Conservation (phyloP, 306 rosid genomes). For the Carpinus fangiana region DNA sequence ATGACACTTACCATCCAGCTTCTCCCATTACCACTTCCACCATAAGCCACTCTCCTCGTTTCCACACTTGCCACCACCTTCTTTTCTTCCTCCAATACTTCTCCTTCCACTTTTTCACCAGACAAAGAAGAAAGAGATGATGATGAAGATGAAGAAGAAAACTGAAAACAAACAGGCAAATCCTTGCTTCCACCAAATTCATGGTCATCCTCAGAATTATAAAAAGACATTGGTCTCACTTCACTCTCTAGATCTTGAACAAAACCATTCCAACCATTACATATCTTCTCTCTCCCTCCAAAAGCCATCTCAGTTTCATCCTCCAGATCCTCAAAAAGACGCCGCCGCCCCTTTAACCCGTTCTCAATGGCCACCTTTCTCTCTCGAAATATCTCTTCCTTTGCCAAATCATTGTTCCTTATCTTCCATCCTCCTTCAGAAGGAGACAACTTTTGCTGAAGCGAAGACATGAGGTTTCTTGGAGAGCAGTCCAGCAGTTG, state of each 20-base stretch:
- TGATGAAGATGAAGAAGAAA: constrained; percentile 14
- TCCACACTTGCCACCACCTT: constrained; percentile 2
- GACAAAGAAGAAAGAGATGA: constrained; percentile 22
- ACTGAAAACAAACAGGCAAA: constrained; percentile 8
- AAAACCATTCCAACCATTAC: constrained; percentile 3
- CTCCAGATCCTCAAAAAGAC: constrained; percentile 38
- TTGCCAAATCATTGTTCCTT: constrained; percentile 24
- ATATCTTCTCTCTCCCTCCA: not conserved
- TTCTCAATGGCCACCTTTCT: constrained; percentile 43
- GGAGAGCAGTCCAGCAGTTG: constrained; percentile 39
- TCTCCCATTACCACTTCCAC: constrained; percentile 8
- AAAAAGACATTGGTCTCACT: constrained; percentile 35
- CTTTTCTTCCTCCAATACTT: not conserved
- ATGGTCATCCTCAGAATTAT: constrained; percentile 15
- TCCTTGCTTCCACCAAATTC: constrained; percentile 26
- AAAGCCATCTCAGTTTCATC: not conserved
- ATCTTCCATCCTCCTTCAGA: constrained; percentile 21
- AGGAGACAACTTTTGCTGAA: constrained; percentile 37
- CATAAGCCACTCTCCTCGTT: not conserved
- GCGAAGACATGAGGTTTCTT: constrained; percentile 43
- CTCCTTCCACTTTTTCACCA: constrained; percentile 13
- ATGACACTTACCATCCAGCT: constrained; percentile 17
- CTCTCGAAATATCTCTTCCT: constrained; percentile 41
- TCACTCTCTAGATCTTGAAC: constrained; percentile 36
- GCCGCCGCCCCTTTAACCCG: constrained; percentile 48